Base-by-base conservation (phyloP, 495 filamentous ascomycete genomes). In the Trichocladium antarcticum region DNA sequence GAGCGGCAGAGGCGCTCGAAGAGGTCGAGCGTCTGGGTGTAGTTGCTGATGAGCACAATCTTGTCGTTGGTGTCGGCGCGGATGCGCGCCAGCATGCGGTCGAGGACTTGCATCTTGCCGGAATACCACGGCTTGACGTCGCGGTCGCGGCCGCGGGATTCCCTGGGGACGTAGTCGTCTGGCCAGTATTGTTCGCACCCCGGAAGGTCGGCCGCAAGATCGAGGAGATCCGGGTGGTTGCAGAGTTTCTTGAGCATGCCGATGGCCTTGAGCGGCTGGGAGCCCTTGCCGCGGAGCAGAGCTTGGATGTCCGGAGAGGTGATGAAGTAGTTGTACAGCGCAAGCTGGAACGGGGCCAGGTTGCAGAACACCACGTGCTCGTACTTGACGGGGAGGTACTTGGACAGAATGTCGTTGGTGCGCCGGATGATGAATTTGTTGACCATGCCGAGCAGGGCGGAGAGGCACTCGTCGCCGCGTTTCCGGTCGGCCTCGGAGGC, bases 281-380 rank as follows among this genome's bases (percentile, higher is more conserved):
- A 94, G 35, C 89, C 92, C 67, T 98, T 98, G 35, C 92, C 92
- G 49, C 88, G 77, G 5, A 99, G 78, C 40, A 99, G 72, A 29
- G 83, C 87, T 60, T 89, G 87, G 65, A 99, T 96, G 45, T 95
- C 88, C 0, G 93, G 92, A 43, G 89, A 95, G 40, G 86, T 82
- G 65, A 99, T 87, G 68, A 99, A 99, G 64, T 95, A 82, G 56
- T 92, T 94, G 68, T 99, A 99, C 6, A 99, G 73, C 51, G 82
- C 85, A 37, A 89, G 71, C 62, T 99, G 92, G 68, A 99, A 97
- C 0, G 84, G 82, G 19, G 89, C 83, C 28, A 95, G 75, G 57
- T 93, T 94, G 74, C 92, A 99, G 71, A 99, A 99, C n/a, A 99
- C 93, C 24, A 99, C 92, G 66, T 99, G 92, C 60, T 99, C 92